phyloP scores from a whole-genome alignment of 2,329 filamentous ascomycete genomes.

The Aquanectria penicillioides region DNA sequence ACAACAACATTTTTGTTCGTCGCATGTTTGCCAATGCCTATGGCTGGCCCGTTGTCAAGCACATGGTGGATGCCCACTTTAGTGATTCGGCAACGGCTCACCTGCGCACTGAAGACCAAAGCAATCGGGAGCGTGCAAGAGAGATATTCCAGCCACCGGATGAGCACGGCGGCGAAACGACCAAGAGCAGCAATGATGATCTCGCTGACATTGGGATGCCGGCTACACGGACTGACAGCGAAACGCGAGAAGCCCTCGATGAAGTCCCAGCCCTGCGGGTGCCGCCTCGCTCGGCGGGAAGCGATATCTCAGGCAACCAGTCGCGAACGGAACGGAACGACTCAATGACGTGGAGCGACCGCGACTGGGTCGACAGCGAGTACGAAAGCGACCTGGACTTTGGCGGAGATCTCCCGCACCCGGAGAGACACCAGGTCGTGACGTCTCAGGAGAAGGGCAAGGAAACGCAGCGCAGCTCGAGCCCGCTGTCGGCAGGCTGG shows the following conservation, averaged over 20 bases:
- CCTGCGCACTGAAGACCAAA: slow-evolving; percentile 74
- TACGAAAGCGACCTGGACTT: slow-evolving; percentile 42
- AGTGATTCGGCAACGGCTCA: slow-evolving; percentile 72
- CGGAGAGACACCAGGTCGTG: slow-evolving; percentile 19
- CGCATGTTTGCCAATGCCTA: slow-evolving; percentile 98
- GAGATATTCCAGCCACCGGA: slow-evolving; percentile 65
- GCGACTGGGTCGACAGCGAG: slow-evolving; percentile 44
- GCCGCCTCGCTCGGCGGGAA: slow-evolving; percentile 33
- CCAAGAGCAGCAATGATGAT: slow-evolving; percentile 48
- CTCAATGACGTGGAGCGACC: slow-evolving; percentile 70
- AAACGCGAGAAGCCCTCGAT: slow-evolving; percentile 53
- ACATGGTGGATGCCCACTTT: slow-evolving; percentile 95
- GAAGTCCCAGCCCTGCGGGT: slow-evolving; percentile 57
- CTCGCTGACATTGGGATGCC: slow-evolving; percentile 8
- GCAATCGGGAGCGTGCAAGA: slow-evolving; percentile 75
- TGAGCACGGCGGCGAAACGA: slow-evolving; percentile 74
- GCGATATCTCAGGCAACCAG: slow-evolving; percentile 30
- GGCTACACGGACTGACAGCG: slow-evolving; percentile 40
- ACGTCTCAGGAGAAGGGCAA: slow-evolving; percentile 32
- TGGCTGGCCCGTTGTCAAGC: slow-evolving; percentile 96
- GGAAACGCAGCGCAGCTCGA: slow-evolving; percentile 38
- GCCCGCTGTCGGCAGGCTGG: slow-evolving; percentile 49
- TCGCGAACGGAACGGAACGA: slow-evolving; percentile 52
- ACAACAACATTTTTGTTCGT: slow-evolving; percentile 98
- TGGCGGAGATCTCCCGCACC: slow-evolving; percentile 33